These are phyloP conservation scores for Athelia psychrophila DNA, from an alignment of 1,284 basidiomycete genomes.

Conservation along the genomic window DNA sequence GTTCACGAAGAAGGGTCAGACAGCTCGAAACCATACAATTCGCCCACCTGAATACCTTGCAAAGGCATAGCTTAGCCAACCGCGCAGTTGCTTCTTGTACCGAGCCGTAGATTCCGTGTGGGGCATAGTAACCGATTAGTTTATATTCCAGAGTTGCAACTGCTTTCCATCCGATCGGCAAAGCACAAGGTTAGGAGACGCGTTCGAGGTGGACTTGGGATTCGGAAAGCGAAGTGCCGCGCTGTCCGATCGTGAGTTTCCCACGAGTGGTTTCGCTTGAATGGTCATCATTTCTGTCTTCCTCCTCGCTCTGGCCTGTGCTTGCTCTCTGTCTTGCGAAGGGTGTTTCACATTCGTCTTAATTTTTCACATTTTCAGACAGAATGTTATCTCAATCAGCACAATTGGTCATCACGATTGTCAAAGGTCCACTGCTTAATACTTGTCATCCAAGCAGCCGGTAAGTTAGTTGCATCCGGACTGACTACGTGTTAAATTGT, in stretches of 20 bases:
- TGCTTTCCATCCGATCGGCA: not conserved
- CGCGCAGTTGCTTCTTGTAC: conserved; percentile 50
- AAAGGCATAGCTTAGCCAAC: conserved; percentile 78
- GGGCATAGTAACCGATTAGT: not conserved
- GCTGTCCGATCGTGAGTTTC: too few relatives aligned
- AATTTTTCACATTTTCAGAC: too few relatives aligned
- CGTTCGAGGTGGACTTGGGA: not conserved
- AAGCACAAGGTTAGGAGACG: not conserved
- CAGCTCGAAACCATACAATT: not conserved
- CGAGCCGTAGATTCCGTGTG: not conserved
- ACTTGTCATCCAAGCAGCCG: too few relatives aligned
- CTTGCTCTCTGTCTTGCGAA: too few relatives aligned
- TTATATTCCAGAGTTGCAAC: not conserved
- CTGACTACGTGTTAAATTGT: too few relatives aligned
- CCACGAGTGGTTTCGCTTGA: not conserved
- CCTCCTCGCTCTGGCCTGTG: too few relatives aligned
- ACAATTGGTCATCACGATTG: too few relatives aligned
- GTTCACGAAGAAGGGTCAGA: conserved; percentile 5
- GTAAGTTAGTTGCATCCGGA: too few relatives aligned
- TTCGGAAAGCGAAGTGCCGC: not conserved
- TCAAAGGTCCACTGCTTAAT: too few relatives aligned
- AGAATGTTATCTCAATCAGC: too few relatives aligned
- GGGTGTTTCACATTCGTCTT: too few relatives aligned
- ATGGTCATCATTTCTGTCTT: not conserved
- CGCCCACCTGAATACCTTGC: conserved; percentile 54